These are phyloP conservation scores for Dryadomyces quercivorus DNA, from an alignment of 2,329 filamentous ascomycete species.

Conservation along the genomic window DNA sequence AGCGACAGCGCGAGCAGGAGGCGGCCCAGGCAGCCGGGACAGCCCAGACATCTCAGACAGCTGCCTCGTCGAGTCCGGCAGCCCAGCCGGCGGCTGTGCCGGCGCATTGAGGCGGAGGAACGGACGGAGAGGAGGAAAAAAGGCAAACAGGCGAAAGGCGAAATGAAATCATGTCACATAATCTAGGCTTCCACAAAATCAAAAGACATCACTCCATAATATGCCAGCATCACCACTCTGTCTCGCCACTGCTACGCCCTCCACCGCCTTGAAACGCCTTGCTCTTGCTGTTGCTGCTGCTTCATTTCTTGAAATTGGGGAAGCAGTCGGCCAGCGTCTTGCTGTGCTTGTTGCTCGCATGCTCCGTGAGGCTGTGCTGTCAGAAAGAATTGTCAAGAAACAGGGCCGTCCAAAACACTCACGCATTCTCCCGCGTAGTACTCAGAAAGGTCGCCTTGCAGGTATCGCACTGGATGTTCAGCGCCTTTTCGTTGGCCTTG, in stretches of 20 bases:
- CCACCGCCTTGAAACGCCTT: not conserved
- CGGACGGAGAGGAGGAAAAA: not conserved
- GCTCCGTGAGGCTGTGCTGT: slow-evolving; percentile 46
- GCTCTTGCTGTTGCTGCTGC: slow-evolving; percentile 4
- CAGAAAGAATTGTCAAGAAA: no score
- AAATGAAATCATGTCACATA: not conserved
- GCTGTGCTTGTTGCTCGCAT: slow-evolving; percentile 66
- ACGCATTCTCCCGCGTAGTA: slow-evolving; percentile 63
- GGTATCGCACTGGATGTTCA: slow-evolving; percentile 62
- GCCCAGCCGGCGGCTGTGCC: slow-evolving; percentile 12
- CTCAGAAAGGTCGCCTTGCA: slow-evolving; percentile 72
- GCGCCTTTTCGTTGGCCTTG: slow-evolving; percentile 59
- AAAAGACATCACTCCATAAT: not conserved
- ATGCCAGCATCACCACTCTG: not conserved
- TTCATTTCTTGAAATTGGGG: slow-evolving; percentile 30
- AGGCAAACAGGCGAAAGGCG: not conserved
- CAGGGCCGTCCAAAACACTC: slow-evolving; percentile 24
- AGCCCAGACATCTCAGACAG: no score
- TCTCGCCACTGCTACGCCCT: not conserved
- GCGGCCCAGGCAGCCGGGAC: not conserved
- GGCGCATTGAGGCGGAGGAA: slow-evolving; percentile 21
- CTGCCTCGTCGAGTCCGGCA: no score
- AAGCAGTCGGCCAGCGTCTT: slow-evolving; percentile 64
- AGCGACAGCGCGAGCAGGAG: slow-evolving; percentile 15
- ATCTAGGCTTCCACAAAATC: not conserved